phyloP scores from a whole-genome alignment of 257 asterid genomes.

The Solanum appendiculatum region DNA sequence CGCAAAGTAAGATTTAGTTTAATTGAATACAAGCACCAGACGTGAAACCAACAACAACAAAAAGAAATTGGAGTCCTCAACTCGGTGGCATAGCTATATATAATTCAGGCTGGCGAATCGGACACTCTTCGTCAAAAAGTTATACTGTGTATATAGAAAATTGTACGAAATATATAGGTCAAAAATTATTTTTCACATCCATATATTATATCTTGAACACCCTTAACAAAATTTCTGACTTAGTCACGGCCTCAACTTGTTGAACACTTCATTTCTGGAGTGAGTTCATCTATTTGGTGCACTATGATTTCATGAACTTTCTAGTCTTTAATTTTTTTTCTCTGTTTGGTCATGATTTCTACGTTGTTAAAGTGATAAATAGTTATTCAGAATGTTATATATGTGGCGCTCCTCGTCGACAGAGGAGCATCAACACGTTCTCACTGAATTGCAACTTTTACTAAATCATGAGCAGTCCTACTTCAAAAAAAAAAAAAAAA shows the following conservation, averaged over 20 bases:
- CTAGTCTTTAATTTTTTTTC: not conserved
- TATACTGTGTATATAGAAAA: too few species aligned
- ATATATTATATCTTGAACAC: too few species aligned
- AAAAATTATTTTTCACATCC: too few species aligned
- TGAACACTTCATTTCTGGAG: not conserved
- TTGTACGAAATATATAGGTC: too few species aligned
- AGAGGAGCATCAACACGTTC: not conserved
- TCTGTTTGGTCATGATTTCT: not conserved
- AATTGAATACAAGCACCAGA: not conserved
- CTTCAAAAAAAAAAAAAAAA: not conserved
- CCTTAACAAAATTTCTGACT: rapidly evolving
- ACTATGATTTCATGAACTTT: not conserved
- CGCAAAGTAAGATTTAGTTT: not conserved
- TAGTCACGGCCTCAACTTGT: not conserved
- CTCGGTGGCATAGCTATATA: too few species aligned
- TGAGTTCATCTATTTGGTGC: not conserved
- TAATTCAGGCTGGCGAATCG: too few species aligned
- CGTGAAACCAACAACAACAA: not conserved
- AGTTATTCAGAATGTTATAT: not conserved
- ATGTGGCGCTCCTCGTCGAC: not conserved
- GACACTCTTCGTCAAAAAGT: not conserved
- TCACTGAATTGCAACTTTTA: not conserved
- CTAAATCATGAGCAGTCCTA: not conserved
- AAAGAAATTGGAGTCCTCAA: too few species aligned
- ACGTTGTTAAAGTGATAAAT: not conserved